Base-by-base conservation (phyloP, 2,329 filamentous ascomycete species). In the Biscogniauxia mediterranea region DNA sequence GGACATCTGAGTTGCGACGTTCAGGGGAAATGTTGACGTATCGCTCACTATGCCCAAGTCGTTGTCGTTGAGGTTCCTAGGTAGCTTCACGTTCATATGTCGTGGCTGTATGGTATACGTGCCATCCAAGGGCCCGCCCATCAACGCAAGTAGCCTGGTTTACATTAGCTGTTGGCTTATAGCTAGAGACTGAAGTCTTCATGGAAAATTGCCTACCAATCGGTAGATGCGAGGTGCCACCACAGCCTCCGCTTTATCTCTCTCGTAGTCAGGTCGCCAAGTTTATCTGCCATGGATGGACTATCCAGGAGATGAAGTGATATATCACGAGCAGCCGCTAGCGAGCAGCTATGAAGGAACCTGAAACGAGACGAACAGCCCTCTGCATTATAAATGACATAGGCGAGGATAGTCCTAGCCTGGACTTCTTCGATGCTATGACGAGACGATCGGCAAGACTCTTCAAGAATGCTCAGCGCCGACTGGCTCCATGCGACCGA, bases 151-250 rank as follows among this genome's bases (percentile, higher is more conserved):
- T 9, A 52, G 51, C 51, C 51, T 52, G 38, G 38, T 6, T 46
- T 46, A 46, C 38, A 46, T 46, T n/a, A 46, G 38, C 17, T 46
- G 17, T 17, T 17, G 38, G 4, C 38, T 46, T n/a, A 6, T 9
- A 11, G 3, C 15, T 46, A 46, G 38, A 46, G 11, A 46, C 13
- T 2, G 38, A 46, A 46, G 38, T 17, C 5, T 46, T 46, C 15
- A 46, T 5, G 15, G 15, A n/a, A 13, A 42, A 13, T 42, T 15
- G 9, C 23, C 19, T 23, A 26, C 51, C 20, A 26, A 23, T 21
- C 78, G 4, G 74, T 76, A 0, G 74, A 69, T 9, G 72, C 72
- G 5, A 81, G 68, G 62, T 79, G 77, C 78, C 79, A 81, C 79
- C 79, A 81, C 3, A 79, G 64, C 53, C 79, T 71, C 19, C 79